Evolutionary conservation across 164 flowering plant genomes (phyloP).

Genomic region (Nymphaea thermarum): DNA sequence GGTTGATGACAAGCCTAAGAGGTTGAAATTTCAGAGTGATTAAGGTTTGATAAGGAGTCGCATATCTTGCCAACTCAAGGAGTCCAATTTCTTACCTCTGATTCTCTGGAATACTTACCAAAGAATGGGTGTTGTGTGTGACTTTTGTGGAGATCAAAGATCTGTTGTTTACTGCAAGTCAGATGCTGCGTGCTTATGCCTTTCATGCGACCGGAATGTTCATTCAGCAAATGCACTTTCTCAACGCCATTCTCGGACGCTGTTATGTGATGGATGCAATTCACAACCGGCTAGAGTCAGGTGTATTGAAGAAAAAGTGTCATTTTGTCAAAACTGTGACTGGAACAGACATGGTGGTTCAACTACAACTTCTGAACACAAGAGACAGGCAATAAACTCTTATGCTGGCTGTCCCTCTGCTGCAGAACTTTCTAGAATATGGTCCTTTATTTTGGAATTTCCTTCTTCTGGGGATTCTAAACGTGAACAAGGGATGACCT

Average conservation of each 20-base stretch:
- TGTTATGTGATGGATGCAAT: conserved; percentile 47
- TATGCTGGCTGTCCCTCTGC: conserved; percentile 43
- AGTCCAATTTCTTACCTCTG: no score
- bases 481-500: conserved; percentile 5
- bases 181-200: conserved; percentile 54
- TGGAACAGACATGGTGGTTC: conserved; percentile 21
- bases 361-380: conserved; percentile 17
- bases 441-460: conserved; percentile 26
- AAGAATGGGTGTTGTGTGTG: conserved; percentile 43
- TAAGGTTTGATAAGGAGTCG: no score
- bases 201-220: conserved; percentile 42
- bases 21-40: no score
- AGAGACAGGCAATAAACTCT: conserved; percentile 14
- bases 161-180: conserved; percentile 58
- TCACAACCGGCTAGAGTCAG: conserved; percentile 35
- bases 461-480: conserved; percentile 8
- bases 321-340: conserved; percentile 41
- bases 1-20: no score
- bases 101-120: neutral
- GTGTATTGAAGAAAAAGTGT: conserved; percentile 38
- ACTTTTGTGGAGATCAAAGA: conserved; percentile 40
- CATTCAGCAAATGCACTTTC: conserved; percentile 63
- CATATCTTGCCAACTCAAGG: no score
- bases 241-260: conserved; percentile 37
- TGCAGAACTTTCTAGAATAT: conserved; percentile 28